Evolutionary conservation across 371 early-diverging fungal species (phyloP).

Genomic region (Lichtheimia ramosa): DNA sequence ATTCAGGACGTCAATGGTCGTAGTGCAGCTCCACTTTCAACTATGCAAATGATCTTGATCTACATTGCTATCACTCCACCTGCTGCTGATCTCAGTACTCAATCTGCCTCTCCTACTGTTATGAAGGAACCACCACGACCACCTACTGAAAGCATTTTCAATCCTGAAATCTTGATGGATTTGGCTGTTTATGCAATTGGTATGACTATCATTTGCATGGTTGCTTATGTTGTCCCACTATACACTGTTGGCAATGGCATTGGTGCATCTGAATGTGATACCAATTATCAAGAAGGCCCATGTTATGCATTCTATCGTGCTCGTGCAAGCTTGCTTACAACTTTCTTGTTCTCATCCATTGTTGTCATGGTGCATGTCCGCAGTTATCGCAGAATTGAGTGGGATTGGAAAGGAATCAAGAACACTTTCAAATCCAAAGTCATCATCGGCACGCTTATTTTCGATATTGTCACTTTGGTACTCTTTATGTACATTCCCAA

Average conservation of each 20-base stretch:
- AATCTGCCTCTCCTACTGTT: slow-evolving; percentile 72
- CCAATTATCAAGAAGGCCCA: slow-evolving; percentile 28
- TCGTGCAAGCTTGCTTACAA: slow-evolving; percentile 59
- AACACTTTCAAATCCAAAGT: slow-evolving; percentile 50
- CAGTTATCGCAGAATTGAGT: slow-evolving; percentile 55
- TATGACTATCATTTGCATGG: slow-evolving; percentile 58
- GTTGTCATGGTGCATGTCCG: slow-evolving; percentile 68
- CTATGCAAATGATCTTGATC: slow-evolving; percentile 30
- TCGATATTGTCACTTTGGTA: slow-evolving; percentile 50
- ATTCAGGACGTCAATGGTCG: slow-evolving; percentile 76
- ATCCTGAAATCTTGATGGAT: slow-evolving; percentile 26
- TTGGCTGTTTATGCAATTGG: slow-evolving; percentile 25
- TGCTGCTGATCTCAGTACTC: slow-evolving; percentile 74
- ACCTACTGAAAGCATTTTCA: slow-evolving; percentile 59
- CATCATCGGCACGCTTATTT: slow-evolving; percentile 45
- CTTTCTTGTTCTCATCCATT: slow-evolving; percentile 60
- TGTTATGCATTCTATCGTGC: slow-evolving; percentile 68
- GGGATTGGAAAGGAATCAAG: slow-evolving; percentile 40
- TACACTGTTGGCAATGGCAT: slow-evolving; percentile 53
- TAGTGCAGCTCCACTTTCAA: slow-evolving; percentile 55
- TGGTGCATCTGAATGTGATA: slow-evolving; percentile 58
- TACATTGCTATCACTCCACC: slow-evolving; percentile 61
- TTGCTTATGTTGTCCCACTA: slow-evolving; percentile 56
- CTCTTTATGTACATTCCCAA: slow-evolving; percentile 67
- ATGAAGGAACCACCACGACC: slow-evolving; percentile 83